Conservation (phyloP, 805 yeast species). For the Metschnikowia drakensbergensis region DNA sequence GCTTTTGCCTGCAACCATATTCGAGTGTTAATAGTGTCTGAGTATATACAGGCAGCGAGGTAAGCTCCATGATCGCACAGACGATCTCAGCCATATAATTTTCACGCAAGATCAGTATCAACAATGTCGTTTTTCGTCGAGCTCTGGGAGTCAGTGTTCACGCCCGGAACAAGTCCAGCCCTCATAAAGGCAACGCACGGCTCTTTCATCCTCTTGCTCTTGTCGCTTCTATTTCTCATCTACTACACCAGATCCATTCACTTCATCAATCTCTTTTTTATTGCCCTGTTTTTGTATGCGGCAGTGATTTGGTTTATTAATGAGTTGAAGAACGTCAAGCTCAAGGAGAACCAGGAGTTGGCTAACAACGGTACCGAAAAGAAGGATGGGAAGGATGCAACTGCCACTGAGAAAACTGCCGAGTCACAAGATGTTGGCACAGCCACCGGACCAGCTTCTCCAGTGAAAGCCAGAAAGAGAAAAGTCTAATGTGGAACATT, state of each 20-base stretch:
- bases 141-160: conserved; percentile 86
- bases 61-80: conserved; percentile 1
- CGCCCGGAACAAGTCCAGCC: conserved; percentile 92
- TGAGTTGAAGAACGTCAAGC: conserved; percentile 53
- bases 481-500: conserved; percentile 6
- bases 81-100: not conserved
- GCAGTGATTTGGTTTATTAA: conserved; percentile 83
- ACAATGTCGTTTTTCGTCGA: conserved; percentile 50
- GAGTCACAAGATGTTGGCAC: not conserved
- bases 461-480: conserved; percentile 12
- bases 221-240: conserved; percentile 55
- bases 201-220: conserved; percentile 64
- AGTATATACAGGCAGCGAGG: conserved; percentile 1
- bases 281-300: conserved; percentile 68
- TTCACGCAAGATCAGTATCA: not conserved
- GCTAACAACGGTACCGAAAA: conserved; percentile 21
- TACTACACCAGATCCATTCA: conserved; percentile 66
- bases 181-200: conserved; percentile 83
- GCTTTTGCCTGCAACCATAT: not conserved
- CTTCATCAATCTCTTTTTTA: conserved; percentile 49
- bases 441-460: not conserved
- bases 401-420: not conserved
- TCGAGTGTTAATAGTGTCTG: not conserved
- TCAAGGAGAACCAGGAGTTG: conserved; percentile 42
- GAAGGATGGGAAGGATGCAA: not conserved